Conservation (phyloP, 2,329 filamentous ascomycete species). For the Fusarium sp. region DNA sequence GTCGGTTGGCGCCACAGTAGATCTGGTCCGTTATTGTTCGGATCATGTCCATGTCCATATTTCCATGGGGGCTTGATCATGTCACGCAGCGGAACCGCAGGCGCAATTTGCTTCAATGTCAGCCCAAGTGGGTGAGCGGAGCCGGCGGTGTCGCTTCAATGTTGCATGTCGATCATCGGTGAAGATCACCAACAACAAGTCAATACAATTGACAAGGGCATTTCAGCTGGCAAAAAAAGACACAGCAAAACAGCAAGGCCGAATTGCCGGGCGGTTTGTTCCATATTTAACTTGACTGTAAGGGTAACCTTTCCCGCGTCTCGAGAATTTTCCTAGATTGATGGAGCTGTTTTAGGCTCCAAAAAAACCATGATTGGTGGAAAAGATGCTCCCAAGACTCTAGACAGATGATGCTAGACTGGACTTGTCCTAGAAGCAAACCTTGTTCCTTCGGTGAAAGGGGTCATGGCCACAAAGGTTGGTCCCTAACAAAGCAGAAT, state of each 20-base stretch:
- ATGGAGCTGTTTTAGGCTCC: background rate
- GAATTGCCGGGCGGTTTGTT: background rate
- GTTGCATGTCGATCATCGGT: constrained; percentile 1
- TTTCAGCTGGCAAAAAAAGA: background rate
- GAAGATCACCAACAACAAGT: background rate
- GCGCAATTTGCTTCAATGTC: constrained; percentile 1
- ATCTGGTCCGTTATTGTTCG: constrained; percentile 4
- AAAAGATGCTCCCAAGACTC: background rate
- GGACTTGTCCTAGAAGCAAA: constrained; percentile 5
- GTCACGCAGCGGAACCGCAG: constrained; percentile 24
- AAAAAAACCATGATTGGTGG: background rate
- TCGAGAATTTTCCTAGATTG: background rate
- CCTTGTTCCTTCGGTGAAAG: constrained; percentile 5
- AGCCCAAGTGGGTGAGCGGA: constrained; percentile 10
- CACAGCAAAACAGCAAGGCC: no score
- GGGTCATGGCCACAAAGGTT: background rate
- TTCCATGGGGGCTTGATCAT: background rate
- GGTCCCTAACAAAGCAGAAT: background rate
- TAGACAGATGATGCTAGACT: constrained; percentile 1
- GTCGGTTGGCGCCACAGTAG: background rate
- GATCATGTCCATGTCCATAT: background rate
- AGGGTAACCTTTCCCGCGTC: constrained; percentile 1
- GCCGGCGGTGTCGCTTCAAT: background rate
- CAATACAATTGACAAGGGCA: background rate
- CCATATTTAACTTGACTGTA: background rate